Conservation (phyloP, 768 basidiomycete species). For the Suillus paluster region DNA sequence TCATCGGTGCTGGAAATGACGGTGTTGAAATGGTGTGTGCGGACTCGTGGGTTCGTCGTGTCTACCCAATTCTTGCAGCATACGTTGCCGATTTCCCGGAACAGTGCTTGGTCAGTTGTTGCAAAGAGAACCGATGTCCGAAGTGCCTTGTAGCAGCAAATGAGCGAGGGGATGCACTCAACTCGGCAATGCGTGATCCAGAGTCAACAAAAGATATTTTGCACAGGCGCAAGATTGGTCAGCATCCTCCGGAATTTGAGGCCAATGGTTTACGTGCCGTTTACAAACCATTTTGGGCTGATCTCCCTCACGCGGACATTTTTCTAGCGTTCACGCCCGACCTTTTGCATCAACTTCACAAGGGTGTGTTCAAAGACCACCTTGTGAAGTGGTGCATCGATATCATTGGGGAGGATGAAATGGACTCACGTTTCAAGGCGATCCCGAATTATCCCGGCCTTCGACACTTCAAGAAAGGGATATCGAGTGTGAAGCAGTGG, state of each 20-base stretch:
- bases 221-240: constrained; percentile 1
- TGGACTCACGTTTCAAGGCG: constrained; percentile 20
- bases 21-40: constrained; percentile 23
- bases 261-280: constrained; percentile 4
- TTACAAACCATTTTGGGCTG: constrained; percentile 43
- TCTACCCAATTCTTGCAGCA: constrained; percentile 28
- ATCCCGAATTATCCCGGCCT: constrained; percentile 16
- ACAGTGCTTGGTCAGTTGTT: constrained; percentile 18
- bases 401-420: constrained; percentile 13
- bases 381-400: constrained; percentile 39
- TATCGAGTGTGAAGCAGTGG: constrained; percentile 34
- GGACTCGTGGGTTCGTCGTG: constrained; percentile 16
- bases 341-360: constrained; percentile 52
- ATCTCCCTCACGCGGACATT: constrained; percentile 46
- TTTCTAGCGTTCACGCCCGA: constrained; percentile 43
- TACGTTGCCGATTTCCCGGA: constrained; percentile 25
- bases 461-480: constrained; percentile 32
- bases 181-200: constrained; percentile 1
- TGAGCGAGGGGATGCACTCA: constrained; percentile 8
- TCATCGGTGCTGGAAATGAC: constrained; percentile 18
- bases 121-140: constrained; percentile 11
- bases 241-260: constrained; percentile 11
- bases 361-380: constrained; percentile 53
- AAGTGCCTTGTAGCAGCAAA: neutral
- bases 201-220: neutral